These are phyloP conservation scores for Amaranthus hypochondriacus DNA, from an alignment of 148 eudicot species.

Conservation along the genomic window DNA sequence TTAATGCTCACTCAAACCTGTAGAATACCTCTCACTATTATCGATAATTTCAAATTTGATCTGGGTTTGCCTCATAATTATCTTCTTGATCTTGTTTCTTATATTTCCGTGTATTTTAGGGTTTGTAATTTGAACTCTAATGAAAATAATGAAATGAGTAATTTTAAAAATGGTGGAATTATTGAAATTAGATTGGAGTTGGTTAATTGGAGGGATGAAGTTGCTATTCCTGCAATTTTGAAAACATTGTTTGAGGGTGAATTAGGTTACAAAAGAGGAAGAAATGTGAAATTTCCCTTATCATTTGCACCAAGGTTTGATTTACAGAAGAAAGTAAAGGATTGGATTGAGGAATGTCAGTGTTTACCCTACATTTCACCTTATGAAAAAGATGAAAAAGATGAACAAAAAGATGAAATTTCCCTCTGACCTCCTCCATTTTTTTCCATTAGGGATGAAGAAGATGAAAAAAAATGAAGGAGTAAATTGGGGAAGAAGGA, in stretches of 20 bases:
- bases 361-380: slow-evolving; percentile 77
- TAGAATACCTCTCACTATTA: slow-evolving; percentile 39
- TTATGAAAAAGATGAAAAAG: slow-evolving; percentile 30
- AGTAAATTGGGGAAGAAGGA: too few species aligned
- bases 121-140: slow-evolving; percentile 33
- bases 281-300: slow-evolving; percentile 40
- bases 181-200: slow-evolving; percentile 51
- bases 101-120: slow-evolving; percentile 62
- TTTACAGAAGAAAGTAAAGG: slow-evolving; percentile 56
- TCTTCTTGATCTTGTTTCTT: slow-evolving; percentile 38
- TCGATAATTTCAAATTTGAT: slow-evolving; percentile 56
- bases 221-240: slow-evolving; percentile 45
- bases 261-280: slow-evolving; percentile 22
- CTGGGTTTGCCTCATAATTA: slow-evolving; percentile 62
- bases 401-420: too few species aligned
- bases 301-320: slow-evolving; percentile 64
- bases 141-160: slow-evolving; percentile 1
- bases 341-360: slow-evolving; percentile 74
- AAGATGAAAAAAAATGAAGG: too few species aligned
- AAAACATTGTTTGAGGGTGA: slow-evolving; percentile 27
- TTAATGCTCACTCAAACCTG: slow-evolving; percentile 48
- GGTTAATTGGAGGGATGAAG: slow-evolving; percentile 49
- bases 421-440: too few species aligned
- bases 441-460: too few species aligned
- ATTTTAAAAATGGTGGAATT: slow-evolving; percentile 8